These are phyloP conservation scores for Penicillium sp. DNA, from an alignment of 2,329 filamentous ascomycete species.

Conservation along the genomic window DNA sequence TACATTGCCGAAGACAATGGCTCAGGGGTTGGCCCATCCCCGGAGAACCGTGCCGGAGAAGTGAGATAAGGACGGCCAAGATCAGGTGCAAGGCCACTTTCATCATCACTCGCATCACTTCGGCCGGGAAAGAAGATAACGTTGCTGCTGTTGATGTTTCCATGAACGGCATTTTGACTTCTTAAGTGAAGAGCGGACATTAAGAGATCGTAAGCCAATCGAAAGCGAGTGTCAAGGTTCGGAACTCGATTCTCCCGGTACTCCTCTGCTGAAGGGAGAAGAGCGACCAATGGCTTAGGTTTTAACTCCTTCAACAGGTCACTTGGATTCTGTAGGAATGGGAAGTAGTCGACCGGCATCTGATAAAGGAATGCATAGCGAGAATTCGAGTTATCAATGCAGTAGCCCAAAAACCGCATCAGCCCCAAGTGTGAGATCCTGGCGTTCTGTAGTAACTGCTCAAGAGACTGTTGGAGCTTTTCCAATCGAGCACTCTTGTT, in stretches of 20 bases:
- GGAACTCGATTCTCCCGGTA: slow-evolving; percentile 44
- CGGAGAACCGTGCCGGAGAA: slow-evolving; percentile 60
- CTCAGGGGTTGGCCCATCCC: slow-evolving; percentile 48
- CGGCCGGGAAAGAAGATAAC: slow-evolving; percentile 56
- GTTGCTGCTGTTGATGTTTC: slow-evolving; percentile 66
- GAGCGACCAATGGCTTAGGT: slow-evolving; percentile 44
- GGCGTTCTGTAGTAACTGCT: slow-evolving; percentile 44
- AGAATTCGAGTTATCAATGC: slow-evolving; percentile 56
- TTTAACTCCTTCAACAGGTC: slow-evolving; percentile 39
- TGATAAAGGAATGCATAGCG: slow-evolving; percentile 63
- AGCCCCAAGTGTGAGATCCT: slow-evolving; percentile 44
- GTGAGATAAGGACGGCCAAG: slow-evolving; percentile 58
- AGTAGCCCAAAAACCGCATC: slow-evolving; percentile 52
- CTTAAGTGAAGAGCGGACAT: slow-evolving; percentile 59
- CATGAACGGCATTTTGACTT: slow-evolving; percentile 57
- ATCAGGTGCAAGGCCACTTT: slow-evolving; percentile 41
- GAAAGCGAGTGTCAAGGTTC: slow-evolving; percentile 63
- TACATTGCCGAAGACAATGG: slow-evolving; percentile 58
- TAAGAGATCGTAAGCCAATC: slow-evolving; percentile 59
- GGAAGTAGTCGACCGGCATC: slow-evolving; percentile 52
- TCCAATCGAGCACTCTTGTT: slow-evolving; percentile 31
- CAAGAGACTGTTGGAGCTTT: slow-evolving; percentile 39
- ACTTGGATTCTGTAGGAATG: slow-evolving; percentile 43
- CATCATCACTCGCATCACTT: slow-evolving; percentile 36
- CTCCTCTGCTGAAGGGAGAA: slow-evolving; percentile 45